phyloP scores from a whole-genome alignment of 108 stramenopile species.

The Skeletonema marinoi region DNA sequence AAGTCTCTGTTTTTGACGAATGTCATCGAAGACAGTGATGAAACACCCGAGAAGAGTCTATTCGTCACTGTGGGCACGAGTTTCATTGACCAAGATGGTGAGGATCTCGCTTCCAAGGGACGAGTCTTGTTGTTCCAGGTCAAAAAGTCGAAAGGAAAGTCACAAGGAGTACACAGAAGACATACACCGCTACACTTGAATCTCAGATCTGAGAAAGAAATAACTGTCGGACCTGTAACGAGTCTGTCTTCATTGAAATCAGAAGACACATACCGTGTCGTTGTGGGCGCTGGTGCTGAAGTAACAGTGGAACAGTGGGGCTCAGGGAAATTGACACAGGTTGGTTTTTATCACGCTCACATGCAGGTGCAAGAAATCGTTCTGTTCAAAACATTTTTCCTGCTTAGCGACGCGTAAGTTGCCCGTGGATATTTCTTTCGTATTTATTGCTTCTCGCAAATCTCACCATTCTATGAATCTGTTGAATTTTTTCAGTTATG shows the following conservation, averaged over 20 bases:
- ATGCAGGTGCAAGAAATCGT: conserved; percentile 84
- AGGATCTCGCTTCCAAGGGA: conserved; percentile 81
- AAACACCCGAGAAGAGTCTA: conserved; percentile 42
- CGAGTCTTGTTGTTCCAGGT: conserved; percentile 72
- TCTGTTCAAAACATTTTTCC: conserved; percentile 82
- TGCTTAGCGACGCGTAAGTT: conserved; percentile 72
- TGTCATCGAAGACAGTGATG: conserved; percentile 65
- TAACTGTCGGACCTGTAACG: conserved; percentile 83
- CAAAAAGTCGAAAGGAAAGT: conserved; percentile 26
- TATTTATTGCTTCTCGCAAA: not conserved
- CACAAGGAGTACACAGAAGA: conserved; percentile 21
- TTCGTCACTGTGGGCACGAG: conserved; percentile 81
- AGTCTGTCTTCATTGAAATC: conserved; percentile 69
- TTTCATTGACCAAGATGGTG: conserved; percentile 76
- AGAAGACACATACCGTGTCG: conserved; percentile 71
- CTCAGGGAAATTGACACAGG: conserved; percentile 77
- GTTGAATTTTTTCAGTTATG: conserved; percentile 55
- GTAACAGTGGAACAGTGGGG: conserved; percentile 92
- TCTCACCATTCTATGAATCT: not conserved
- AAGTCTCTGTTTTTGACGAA: conserved; percentile 77
- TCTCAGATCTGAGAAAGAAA: conserved; percentile 78
- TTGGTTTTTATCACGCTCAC: conserved; percentile 89
- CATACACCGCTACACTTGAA: conserved; percentile 49
- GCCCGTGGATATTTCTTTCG: not conserved
- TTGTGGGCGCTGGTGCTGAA: conserved; percentile 87